Evolutionary conservation across 305 asterid species (phyloP).

Genomic region (Solanum hybrid): DNA sequence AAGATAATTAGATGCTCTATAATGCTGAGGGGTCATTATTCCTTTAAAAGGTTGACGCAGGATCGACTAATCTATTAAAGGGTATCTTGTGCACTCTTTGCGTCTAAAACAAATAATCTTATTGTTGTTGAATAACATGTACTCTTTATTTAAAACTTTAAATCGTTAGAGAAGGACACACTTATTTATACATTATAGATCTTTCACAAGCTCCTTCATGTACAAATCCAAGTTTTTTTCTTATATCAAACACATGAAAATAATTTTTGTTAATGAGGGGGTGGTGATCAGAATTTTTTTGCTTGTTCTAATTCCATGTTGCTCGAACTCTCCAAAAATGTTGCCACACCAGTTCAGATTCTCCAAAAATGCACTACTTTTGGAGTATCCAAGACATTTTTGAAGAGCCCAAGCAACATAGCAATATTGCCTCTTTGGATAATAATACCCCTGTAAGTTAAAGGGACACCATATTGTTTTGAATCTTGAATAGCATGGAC

Average conservation of each 20-base stretch:
- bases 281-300: not conserved
- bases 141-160: not conserved
- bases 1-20: not conserved
- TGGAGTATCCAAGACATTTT: not conserved
- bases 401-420: not conserved
- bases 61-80: not conserved
- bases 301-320: not conserved
- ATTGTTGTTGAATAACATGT: not conserved
- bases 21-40: not conserved
- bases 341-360: not conserved
- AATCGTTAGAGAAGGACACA: not conserved
- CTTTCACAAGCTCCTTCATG: not conserved
- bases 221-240: not conserved
- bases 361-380: not conserved
- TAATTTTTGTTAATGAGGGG: not conserved
- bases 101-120: not conserved
- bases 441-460: not conserved
- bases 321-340: not conserved
- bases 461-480: not conserved
- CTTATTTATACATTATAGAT: not conserved
- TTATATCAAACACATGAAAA: not conserved
- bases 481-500: constrained; percentile 3
- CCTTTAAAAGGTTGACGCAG: not conserved
- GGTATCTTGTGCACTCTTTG: not conserved
- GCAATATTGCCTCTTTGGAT: not conserved